These are phyloP conservation scores for Rosellinia necatrix DNA, from an alignment of 2,329 filamentous ascomycete species.

Conservation along the genomic window DNA sequence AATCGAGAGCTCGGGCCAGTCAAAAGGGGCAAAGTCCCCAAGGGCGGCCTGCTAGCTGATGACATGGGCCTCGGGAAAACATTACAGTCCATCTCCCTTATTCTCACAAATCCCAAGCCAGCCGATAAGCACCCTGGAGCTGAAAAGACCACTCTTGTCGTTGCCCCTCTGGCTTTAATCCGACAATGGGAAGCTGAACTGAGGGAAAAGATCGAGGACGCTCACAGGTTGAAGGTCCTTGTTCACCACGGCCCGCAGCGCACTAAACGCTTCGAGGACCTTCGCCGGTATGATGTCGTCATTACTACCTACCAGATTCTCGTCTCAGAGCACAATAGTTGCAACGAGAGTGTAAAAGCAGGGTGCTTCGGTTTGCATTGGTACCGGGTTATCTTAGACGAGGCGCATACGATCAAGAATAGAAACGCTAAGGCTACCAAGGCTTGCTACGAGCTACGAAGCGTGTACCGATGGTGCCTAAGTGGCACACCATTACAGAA, in stretches of 20 bases:
- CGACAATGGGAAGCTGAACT: constrained; percentile 97
- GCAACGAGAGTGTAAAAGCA: constrained; percentile 67
- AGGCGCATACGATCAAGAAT: constrained; percentile 98
- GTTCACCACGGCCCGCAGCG: constrained; percentile 90
- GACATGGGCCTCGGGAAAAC: constrained; percentile 99
- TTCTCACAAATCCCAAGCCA: constrained; percentile 80
- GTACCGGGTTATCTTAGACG: constrained; percentile 94
- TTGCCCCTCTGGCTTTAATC: constrained; percentile 91
- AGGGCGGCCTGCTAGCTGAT: constrained; percentile 93
- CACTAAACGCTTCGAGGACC: constrained; percentile 75
- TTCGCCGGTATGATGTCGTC: constrained; percentile 89
- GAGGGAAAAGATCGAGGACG: constrained; percentile 73
- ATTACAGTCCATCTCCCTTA: constrained; percentile 86
- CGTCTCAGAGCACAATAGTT: constrained; percentile 83
- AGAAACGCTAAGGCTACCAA: constrained; percentile 94
- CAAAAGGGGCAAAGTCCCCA: constrained; percentile 80
- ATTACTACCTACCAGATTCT: constrained; percentile 97
- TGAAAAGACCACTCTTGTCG: constrained; percentile 83
- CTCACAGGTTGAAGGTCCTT: constrained; percentile 76
- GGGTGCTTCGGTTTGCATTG: constrained; percentile 92
- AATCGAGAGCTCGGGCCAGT: constrained; percentile 86
- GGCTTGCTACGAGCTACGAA: constrained; percentile 81
- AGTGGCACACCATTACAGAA: constrained; percentile 98
- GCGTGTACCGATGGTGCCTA: constrained; percentile 93
- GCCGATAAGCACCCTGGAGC: constrained; percentile 62